phyloP scores from a whole-genome alignment of 208 protist genomes.

The Leishmania tropica region DNA sequence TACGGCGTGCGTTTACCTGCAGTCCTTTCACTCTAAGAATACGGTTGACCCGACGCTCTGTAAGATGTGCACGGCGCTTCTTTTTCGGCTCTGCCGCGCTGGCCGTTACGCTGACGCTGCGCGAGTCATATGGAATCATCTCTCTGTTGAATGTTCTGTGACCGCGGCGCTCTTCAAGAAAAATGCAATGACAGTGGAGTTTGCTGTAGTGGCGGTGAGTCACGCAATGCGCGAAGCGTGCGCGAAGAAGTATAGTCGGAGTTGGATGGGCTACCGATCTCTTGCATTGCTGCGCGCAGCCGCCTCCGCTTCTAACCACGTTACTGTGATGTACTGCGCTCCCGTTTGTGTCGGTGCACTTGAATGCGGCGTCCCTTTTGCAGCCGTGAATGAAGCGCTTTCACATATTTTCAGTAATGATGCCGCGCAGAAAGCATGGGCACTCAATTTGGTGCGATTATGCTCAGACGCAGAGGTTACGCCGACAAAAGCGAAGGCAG shows the following conservation, averaged over 20 bases:
- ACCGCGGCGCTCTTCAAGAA: conserved; percentile 23
- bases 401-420: conserved; percentile 32
- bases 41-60: conserved; percentile 29
- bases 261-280: conserved; percentile 70
- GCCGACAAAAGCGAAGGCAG: neutral
- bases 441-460: conserved; percentile 26
- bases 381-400: conserved; percentile 45
- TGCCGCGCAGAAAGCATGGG: conserved; percentile 12
- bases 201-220: conserved; percentile 36
- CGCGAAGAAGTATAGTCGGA: conserved; percentile 2
- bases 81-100: conserved; percentile 30
- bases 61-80: conserved; percentile 31
- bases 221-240: conserved; percentile 41
- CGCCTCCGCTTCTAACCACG: conserved; percentile 8
- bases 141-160: conserved; percentile 31
- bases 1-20: conserved; percentile 30
- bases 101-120: conserved; percentile 42
- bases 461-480: conserved; percentile 11
- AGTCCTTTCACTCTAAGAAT: conserved; percentile 47
- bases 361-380: conserved; percentile 59
- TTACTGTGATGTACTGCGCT: conserved; percentile 45
- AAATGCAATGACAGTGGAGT: conserved; percentile 29
- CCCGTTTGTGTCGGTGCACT: conserved; percentile 51
- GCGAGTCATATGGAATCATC: conserved; percentile 71
- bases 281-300: conserved; percentile 46